Conservation (phyloP, 768 basidiomycete species). For the Coprinopsis marcescibilis region DNA sequence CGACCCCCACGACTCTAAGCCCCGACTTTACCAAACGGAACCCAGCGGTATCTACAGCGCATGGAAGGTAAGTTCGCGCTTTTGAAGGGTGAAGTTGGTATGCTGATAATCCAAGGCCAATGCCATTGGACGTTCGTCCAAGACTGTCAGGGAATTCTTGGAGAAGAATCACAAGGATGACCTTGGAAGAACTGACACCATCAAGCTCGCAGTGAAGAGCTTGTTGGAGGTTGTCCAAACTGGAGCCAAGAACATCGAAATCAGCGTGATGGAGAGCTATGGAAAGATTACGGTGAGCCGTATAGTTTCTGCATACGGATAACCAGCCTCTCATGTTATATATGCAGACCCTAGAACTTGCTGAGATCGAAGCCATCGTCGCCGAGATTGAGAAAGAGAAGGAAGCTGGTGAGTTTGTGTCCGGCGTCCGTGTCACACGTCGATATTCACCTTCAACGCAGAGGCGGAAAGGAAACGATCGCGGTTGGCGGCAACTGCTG, state of each 20-base stretch:
- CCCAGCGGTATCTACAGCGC: conserved; percentile 97
- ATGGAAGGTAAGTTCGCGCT: conserved; percentile 72
- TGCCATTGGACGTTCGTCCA: conserved; percentile 95
- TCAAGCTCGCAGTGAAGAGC: conserved; percentile 93
- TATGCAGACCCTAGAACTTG: conserved; percentile 70
- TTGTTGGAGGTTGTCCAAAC: conserved; percentile 98
- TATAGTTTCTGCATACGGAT: background rate
- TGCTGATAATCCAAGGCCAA: conserved; percentile 61
- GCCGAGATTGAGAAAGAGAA: conserved; percentile 94
- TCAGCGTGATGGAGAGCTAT: conserved; percentile 95
- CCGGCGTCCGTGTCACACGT: background rate
- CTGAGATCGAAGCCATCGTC: conserved; percentile 90
- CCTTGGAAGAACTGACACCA: conserved; percentile 79
- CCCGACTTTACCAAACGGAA: conserved; percentile 93
- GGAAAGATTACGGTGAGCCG: conserved; percentile 79
- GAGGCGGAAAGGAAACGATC: conserved; percentile 95
- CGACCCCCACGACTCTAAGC: conserved; percentile 84
- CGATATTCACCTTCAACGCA: conserved; percentile 21
- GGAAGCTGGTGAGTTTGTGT: conserved; percentile 66
- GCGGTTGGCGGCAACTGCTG: conserved; percentile 85
- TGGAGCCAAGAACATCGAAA: conserved; percentile 99
- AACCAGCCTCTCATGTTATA: conserved; percentile 4
- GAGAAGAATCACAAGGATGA: conserved; percentile 98
- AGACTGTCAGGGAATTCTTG: conserved; percentile 96
- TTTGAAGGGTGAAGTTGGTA: background rate